A percentile compares a stretch with the other conserved stretches of the same genome.
Conservation (phyloP, 805 yeast species). For the Kazachstania psychrophila region DNA sequence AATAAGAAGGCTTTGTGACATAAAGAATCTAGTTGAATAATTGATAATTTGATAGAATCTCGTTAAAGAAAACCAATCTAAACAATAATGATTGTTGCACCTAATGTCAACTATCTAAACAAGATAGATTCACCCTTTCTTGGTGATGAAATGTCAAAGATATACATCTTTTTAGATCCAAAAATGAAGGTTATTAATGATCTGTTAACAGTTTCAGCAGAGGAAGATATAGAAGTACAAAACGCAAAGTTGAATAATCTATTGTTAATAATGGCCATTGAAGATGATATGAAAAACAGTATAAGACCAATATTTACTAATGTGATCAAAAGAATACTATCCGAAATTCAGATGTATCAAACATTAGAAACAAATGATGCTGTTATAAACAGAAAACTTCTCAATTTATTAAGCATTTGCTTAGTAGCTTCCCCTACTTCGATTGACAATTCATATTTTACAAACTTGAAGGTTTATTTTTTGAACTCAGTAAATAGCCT, state of each 20-base stretch:
- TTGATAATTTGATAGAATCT: no score
- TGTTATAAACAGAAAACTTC: conserved; percentile 11
- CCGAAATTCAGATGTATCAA: conserved; percentile 5
- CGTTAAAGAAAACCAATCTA: no score
- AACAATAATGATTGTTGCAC: neutral
- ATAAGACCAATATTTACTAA: conserved; percentile 12
- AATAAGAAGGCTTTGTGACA: no score
- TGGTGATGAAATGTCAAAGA: conserved; percentile 6
- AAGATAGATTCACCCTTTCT: neutral
- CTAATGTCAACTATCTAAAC: neutral
- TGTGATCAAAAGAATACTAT: conserved; percentile 9
- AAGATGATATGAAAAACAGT: conserved; percentile 14
- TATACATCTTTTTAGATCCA: neutral
- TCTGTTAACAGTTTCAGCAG: conserved; percentile 5
- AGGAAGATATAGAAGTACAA: conserved; percentile 2
- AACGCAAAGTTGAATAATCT: conserved; percentile 18
- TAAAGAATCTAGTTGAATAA: no score
- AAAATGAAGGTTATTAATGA: neutral
- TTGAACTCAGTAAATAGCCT: no score
- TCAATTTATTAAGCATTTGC: conserved; percentile 17
- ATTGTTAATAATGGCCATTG: conserved; percentile 14
- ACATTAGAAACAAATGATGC: conserved; percentile 9
- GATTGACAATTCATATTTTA: no score
- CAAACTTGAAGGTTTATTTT: no score
- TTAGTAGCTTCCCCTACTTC: no score